Conservation (phyloP, 2,329 filamentous ascomycete species). For the Botryotinia globosa region DNA sequence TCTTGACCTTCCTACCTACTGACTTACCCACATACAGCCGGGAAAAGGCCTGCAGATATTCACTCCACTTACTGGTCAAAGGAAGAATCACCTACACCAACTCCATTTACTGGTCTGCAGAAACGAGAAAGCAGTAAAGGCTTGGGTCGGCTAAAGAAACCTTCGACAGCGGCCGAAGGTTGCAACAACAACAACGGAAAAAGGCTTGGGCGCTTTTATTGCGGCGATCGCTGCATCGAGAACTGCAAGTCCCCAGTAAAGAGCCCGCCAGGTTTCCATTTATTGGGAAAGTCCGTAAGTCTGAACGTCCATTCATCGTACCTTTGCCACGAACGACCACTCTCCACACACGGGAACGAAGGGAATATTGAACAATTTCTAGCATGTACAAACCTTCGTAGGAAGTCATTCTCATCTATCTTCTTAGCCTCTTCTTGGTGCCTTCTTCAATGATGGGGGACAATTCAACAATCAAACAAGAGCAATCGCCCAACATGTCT, state of each 20-base stretch:
- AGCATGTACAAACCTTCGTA: constrained; percentile 32
- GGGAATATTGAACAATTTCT: constrained; percentile 29
- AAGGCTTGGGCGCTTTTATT: constrained; percentile 19
- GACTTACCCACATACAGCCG: background rate
- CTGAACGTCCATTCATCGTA: constrained; percentile 22
- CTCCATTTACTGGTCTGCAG: constrained; percentile 22
- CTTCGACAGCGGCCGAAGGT: constrained; percentile 29
- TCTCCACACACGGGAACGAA: constrained; percentile 25
- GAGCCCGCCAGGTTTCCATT: constrained; percentile 29
- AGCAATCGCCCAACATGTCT: constrained; percentile 35
- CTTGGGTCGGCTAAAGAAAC: constrained; percentile 32
- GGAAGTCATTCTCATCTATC: constrained; percentile 27
- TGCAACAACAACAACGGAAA: constrained; percentile 28
- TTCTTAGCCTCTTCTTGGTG: constrained; percentile 21
- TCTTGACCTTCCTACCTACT: background rate
- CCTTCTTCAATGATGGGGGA: constrained; percentile 31
- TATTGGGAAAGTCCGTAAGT: constrained; percentile 34
- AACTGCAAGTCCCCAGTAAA: constrained; percentile 32
- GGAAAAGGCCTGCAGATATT: constrained; percentile 11
- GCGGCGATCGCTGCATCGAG: constrained; percentile 26
- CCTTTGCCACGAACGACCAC: constrained; percentile 29
- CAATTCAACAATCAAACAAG: constrained; percentile 31
- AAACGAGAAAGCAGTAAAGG: constrained; percentile 14
- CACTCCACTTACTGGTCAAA: background rate
- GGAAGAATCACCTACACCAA: constrained; percentile 7